Base-by-base conservation (phyloP, 2,329 filamentous ascomycete genomes). In the Aspergillus sp. region DNA sequence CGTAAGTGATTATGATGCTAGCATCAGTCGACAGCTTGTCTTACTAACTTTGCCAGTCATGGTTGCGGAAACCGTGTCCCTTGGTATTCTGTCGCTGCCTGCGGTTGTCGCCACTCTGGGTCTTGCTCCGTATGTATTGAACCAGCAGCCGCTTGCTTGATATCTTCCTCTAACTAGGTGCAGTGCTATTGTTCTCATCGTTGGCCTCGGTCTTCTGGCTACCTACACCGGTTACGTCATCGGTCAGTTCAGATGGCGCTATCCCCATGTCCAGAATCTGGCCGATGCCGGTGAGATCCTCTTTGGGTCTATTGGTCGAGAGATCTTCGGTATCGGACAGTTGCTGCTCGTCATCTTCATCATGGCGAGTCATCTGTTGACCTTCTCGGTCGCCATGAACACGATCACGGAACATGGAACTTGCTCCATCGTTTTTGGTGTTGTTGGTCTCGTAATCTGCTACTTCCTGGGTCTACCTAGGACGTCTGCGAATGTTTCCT, bases 321-420 rank as follows among this genome's bases (percentile, higher is more conserved):
- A 88, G 71, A 62, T 90, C 36, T 78, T 88, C 32, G 86, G 85
- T 27, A 75, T 78, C 59, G 86, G 84, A 64, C 86, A 88, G 64
- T 74, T 82, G 4, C 74, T 90, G 15, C 84, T 89, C 70, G 76
- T 90, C 36, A 75, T 87, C 60, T 88, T 90, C 75, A 83, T 89
- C 62, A 85, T 88, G 71, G 87, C 83, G 30, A 88, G 86, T 13
- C 89, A 91, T 74, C 81, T 88, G 57, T 75, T 90, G 60, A 88
- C 86, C 0, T 89, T 89, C 62, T 82, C 82, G 21, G 87, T 90
- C 66, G 87, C 87, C 67, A 83, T 90, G 71, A 86, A 86, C 65
- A 84, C 82, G 56, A 77, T 90, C 50, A 86, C 85, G 7, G 73
- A 83, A 1, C 81, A 88, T 62, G 83, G 79, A 0, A 80, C 82